Percentiles rank a stretch among this genome's conserved stretches.
Evolutionary conservation across 345 rosid species (phyloP).

Genomic region (Pseudoturritis turrita): DNA sequence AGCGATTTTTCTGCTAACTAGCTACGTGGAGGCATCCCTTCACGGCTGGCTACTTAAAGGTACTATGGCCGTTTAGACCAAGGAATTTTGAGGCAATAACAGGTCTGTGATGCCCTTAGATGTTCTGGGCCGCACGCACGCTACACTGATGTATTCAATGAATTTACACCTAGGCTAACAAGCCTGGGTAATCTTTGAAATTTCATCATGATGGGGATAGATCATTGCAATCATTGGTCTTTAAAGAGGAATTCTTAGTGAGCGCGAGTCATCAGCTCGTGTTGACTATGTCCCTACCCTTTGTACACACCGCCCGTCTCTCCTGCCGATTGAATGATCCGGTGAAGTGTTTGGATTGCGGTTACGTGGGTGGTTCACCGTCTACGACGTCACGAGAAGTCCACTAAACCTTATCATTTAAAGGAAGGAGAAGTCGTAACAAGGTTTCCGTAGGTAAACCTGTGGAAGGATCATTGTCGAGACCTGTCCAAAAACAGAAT

Average conservation of each 20-base stretch:
- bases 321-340: background rate
- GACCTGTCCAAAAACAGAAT: background rate
- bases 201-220: no score
- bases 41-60: background rate
- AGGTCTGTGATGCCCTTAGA: constrained; percentile 30
- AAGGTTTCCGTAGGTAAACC: background rate
- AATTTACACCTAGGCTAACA: no score
- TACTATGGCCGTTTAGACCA: constrained; percentile 8
- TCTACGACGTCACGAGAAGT: background rate
- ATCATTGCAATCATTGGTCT: no score
- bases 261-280: no score
- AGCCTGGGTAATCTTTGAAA: no score
- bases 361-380: background rate
- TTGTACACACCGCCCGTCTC: background rate
- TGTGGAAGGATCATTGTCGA: background rate
- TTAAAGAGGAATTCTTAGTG: no score
- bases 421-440: no score
- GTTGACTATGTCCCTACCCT: no score
- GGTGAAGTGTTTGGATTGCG: background rate
- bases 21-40: background rate
- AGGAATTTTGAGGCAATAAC: constrained; percentile 26
- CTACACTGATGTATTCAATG: constrained; percentile 27
- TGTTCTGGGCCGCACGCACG: constrained; percentile 28
- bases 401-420: constrained; percentile 1
- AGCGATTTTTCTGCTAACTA: background rate